These are phyloP conservation scores for Verticillium nonalfalfae DNA, from an alignment of 2,329 filamentous ascomycete species.

Conservation along the genomic window DNA sequence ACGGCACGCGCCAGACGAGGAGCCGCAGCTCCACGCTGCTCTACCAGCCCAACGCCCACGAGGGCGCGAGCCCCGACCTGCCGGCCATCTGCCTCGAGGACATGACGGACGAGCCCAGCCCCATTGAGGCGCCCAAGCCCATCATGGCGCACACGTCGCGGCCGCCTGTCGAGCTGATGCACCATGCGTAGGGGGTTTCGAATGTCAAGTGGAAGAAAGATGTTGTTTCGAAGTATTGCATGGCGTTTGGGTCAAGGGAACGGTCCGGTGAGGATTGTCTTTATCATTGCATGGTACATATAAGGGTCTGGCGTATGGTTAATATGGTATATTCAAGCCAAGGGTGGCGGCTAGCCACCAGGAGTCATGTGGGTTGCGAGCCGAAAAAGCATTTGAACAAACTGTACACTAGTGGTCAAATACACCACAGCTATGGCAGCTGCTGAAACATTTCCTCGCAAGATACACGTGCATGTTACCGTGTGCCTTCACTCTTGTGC, in stretches of 20 bases:
- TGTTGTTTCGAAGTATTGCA: background rate
- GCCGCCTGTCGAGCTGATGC: conserved; percentile 61
- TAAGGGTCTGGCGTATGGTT: background rate
- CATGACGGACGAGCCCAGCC: conserved; percentile 52
- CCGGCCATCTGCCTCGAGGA: conserved; percentile 64
- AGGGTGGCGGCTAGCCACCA: background rate
- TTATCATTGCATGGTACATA: background rate
- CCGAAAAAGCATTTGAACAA: background rate
- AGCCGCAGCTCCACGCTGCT: conserved; percentile 61
- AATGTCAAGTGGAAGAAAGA: conserved; percentile 6
- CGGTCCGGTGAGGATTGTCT: background rate
- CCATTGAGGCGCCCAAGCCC: conserved; percentile 34
- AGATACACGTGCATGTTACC: background rate
- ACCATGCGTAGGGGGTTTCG: conserved; percentile 5
- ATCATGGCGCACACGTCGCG: conserved; percentile 55
- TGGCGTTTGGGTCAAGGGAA: conserved; percentile 3
- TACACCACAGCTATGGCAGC: background rate
- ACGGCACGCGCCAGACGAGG: conserved; percentile 28
- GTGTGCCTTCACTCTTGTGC: background rate
- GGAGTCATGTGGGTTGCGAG: background rate
- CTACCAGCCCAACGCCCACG: conserved; percentile 52
- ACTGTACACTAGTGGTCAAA: background rate
- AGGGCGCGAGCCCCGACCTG: conserved; percentile 44
- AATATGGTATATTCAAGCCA: background rate
- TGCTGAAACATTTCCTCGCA: background rate